These are phyloP conservation scores for Lactarius indigo DNA, from an alignment of 768 basidiomycete species.

Conservation along the genomic window DNA sequence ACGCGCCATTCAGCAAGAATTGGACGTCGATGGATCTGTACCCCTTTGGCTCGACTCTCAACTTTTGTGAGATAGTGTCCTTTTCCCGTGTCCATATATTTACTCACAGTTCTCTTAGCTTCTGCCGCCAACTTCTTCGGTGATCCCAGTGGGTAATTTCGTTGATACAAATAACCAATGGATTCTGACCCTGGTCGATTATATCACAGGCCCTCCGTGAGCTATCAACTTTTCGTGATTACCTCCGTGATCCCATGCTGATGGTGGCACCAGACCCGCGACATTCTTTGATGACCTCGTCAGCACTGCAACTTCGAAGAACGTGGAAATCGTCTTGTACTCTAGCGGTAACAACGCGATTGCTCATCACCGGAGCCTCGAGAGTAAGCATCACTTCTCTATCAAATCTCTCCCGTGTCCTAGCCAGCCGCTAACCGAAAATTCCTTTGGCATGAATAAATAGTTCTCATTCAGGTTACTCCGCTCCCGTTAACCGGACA, in stretches of 20 bases:
- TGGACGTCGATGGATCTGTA: conserved; percentile 32
- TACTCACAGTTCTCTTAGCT: conserved; percentile 3
- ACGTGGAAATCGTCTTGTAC: conserved; percentile 17
- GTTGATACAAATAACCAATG: neutral
- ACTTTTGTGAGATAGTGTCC: conserved; percentile 6
- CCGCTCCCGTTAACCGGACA: neutral
- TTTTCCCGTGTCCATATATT: neutral
- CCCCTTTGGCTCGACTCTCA: conserved; percentile 19
- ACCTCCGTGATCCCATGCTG: neutral
- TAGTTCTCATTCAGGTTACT: conserved; percentile 20
- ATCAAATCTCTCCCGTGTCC: neutral
- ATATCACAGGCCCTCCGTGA: conserved; percentile 7
- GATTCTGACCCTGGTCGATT: neutral
- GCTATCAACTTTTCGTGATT: neutral
- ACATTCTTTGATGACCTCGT: conserved; percentile 21
- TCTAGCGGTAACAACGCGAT: conserved; percentile 19
- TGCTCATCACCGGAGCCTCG: conserved; percentile 18
- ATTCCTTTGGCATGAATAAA: neutral
- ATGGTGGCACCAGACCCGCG: conserved; percentile 5
- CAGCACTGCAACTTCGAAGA: conserved; percentile 2
- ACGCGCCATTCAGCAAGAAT: conserved; percentile 60
- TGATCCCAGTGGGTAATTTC: conserved; percentile 16
- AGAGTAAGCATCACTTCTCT: conserved; percentile 2
- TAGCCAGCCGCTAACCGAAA: neutral
- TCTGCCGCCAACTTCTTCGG: conserved; percentile 17